Conservation (phyloP, 306 rosid genomes). For the Glycyrrhiza uralensis region DNA sequence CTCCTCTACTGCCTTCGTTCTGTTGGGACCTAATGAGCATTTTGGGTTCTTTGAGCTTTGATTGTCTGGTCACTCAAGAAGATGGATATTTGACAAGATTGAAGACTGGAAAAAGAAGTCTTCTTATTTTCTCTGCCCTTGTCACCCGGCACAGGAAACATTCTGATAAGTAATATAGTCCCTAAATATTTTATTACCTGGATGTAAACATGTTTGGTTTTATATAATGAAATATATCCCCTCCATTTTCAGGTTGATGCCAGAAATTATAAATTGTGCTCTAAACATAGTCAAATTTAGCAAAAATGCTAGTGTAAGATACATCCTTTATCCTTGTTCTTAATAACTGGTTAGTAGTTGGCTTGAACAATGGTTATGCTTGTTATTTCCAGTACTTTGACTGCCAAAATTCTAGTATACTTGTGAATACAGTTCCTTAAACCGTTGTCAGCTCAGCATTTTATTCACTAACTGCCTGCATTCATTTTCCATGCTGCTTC, state of each 20-base stretch:
- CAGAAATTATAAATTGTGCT: constrained; percentile 62
- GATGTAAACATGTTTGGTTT: not conserved
- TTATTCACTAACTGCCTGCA: not conserved
- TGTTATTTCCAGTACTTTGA: constrained; percentile 18
- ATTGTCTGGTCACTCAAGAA: constrained; percentile 33
- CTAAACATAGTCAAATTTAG: constrained; percentile 59
- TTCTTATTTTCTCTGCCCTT: constrained; percentile 65
- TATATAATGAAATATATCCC: constrained; percentile 17
- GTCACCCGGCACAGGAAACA: constrained; percentile 80
- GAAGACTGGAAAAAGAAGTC: constrained; percentile 81
- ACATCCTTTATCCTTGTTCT: not conserved
- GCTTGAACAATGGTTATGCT: constrained; percentile 9
- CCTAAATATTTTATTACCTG: constrained; percentile 8
- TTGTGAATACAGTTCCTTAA: not conserved
- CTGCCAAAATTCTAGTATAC: not conserved
- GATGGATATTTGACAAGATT: constrained; percentile 50
- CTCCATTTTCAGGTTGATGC: constrained; percentile 77
- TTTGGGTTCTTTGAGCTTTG: constrained; percentile 63
- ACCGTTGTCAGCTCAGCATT: not conserved
- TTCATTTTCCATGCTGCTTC: constrained; percentile 6
- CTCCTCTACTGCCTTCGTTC: constrained; percentile 53
- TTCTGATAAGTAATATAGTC: constrained; percentile 69
- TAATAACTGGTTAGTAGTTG: constrained; percentile 15
- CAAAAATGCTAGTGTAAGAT: constrained; percentile 60
- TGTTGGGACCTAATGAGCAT: constrained; percentile 62